Evolutionary conservation across 2,329 filamentous ascomycete genomes (phyloP).

Genomic region (Cordyceps cicadae): DNA sequence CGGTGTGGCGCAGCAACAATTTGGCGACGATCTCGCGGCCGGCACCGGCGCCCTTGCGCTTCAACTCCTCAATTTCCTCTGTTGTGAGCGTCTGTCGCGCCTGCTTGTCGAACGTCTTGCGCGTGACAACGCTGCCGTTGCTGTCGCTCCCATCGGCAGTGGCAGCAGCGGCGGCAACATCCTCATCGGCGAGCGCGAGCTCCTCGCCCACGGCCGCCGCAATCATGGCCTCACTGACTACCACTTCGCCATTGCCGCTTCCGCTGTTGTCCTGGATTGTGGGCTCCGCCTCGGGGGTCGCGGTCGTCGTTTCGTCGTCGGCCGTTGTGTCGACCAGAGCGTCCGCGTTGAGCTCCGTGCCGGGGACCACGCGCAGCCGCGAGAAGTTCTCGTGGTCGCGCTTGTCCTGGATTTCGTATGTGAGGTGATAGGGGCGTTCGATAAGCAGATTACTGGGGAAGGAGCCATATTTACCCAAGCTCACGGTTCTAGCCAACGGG

Average conservation of each 20-base stretch:
- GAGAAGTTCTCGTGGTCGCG: constrained; percentile 55
- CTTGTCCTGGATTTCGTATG: constrained; percentile 78
- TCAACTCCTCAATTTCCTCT: constrained; percentile 66
- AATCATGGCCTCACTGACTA: constrained; percentile 31
- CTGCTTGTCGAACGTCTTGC: constrained; percentile 51
- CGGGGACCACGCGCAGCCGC: constrained; percentile 67
- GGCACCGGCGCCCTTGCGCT: constrained; percentile 64
- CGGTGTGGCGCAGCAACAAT: constrained; percentile 80
- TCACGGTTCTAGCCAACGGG: constrained; percentile 59
- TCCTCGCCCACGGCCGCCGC: constrained; percentile 31
- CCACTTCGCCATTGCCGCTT: constrained; percentile 20
- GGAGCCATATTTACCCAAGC: constrained; percentile 83
- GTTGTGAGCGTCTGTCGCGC: constrained; percentile 69
- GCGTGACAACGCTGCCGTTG: constrained; percentile 34
- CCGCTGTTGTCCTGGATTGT: constrained; percentile 35
- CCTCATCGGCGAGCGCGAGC: constrained; percentile 34
- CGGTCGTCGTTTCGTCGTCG: constrained; percentile 27
- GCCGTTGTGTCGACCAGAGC: constrained; percentile 45
- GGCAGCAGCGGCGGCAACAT: constrained; percentile 12
- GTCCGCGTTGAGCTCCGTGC: constrained; percentile 76
- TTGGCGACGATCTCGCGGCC: constrained; percentile 90
- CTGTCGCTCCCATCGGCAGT: constrained; percentile 26
- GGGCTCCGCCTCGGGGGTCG: constrained; percentile 21
- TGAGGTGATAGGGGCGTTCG: constrained; percentile 83
- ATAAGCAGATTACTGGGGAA: constrained; percentile 87